phyloP scores from a whole-genome alignment of 2,329 filamentous ascomycete genomes.

The Alternaria sp. region DNA sequence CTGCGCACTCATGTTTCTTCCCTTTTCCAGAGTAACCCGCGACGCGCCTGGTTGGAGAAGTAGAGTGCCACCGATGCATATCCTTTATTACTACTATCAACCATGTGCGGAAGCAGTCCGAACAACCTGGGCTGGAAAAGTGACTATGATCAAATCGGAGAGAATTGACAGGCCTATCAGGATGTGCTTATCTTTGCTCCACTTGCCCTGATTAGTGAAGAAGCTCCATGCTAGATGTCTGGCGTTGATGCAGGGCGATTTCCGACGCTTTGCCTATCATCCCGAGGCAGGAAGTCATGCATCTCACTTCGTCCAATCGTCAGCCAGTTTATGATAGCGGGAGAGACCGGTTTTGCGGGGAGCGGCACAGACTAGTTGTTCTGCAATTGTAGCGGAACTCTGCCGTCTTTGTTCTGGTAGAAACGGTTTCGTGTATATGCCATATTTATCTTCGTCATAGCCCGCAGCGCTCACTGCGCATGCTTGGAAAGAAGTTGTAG shows the following conservation, averaged over 20 bases:
- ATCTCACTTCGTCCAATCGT: not conserved
- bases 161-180: not conserved
- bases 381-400: not conserved
- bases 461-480: not conserved
- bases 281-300: not conserved
- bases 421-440: not conserved
- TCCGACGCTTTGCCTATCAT: not conserved
- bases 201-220: not conserved
- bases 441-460: not conserved
- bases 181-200: slow-evolving; percentile 1
- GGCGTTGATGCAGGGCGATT: not conserved
- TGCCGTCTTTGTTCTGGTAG: not conserved
- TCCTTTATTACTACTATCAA: not conserved
- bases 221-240: not conserved
- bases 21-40: not conserved
- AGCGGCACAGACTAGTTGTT: not conserved
- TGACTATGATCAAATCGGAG: not conserved
- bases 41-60: not conserved
- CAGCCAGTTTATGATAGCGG: not conserved
- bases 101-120: not conserved
- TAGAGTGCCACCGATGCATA: not conserved
- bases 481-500: not conserved
- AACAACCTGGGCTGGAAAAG: not conserved
- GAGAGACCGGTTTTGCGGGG: not conserved
- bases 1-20: not conserved